Evolutionary conservation across 257 asterid species (phyloP), one percentile per base, ranked within the genome.

Genomic region (Linderniella brevidens): DNA sequence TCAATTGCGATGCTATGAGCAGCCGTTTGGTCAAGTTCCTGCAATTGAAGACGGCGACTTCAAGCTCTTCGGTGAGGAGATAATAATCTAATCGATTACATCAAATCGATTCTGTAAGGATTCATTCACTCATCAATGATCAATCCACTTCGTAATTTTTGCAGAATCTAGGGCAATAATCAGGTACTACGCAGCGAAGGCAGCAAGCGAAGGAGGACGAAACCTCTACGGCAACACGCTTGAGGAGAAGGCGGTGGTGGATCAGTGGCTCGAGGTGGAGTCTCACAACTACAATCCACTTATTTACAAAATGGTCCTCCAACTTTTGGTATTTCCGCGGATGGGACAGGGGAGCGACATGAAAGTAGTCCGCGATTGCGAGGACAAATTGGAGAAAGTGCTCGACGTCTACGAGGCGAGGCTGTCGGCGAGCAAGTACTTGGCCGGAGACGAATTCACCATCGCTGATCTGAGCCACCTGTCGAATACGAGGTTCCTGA

Each of bases 11-110:
- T n/a, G n/a, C n/a, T 41, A 16, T 54, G 25, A 61, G 68, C 82
- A 83, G 97, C 97, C 97, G 38, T 87, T 87, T 55, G 97, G 95
- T 55, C 92, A 73, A 57, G 88, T 83, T 46, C 97, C 93, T 4
- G 88, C 78, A 0, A 68, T 80, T 42, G 92, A 71, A 62, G 95
- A 83, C 39, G 92, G 86, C 1, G 82, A 80, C 54, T 70, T 87
- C 71, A 80, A 41, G 71, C 93, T 87, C 35, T 83, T 83, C 17
- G 97, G 97, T 87, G 72, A 73, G 37, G 7, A 8, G 0, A 17
- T 43, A 9, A 11, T 8, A 5, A 0, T n/a, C n/a, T n/a, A n/a
- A n/a, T 25, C 4, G 4, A 25, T 25, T 2, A 6, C 32, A 25
- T 25, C 32, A 25, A 25, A 25, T 25, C 32, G 32, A 3, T 25